These are phyloP conservation scores for Taiozyma onychis DNA, from an alignment of 1,139 yeast species.

Conservation along the genomic window DNA sequence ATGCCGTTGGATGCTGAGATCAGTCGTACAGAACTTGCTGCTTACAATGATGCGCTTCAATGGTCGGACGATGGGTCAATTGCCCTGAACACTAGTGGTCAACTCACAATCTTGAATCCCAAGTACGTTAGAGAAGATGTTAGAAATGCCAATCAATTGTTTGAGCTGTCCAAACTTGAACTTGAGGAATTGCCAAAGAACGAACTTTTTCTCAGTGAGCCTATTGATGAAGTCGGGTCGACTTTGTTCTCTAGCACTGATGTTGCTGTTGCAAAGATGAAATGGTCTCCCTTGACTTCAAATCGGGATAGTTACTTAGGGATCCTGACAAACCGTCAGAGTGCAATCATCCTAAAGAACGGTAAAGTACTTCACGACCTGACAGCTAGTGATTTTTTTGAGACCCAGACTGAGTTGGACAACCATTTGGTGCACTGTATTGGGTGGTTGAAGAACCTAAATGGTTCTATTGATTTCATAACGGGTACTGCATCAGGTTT, in stretches of 20 bases:
- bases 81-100: constrained; percentile 16
- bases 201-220: constrained; percentile 5
- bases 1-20: constrained; percentile 8
- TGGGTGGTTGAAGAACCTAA: constrained; percentile 12
- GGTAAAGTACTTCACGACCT: constrained; percentile 10
- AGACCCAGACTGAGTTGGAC: constrained; percentile 13
- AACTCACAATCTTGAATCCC: constrained; percentile 19
- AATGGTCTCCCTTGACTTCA: constrained; percentile 19
- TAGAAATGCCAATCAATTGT: constrained; percentile 13
- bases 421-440: constrained; percentile 12
- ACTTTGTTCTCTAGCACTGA: constrained; percentile 13
- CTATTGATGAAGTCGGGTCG: constrained; percentile 15
- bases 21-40: constrained; percentile 14
- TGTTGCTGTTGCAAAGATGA: constrained; percentile 6
- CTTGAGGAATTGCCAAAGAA: constrained; percentile 12
- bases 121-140: constrained; percentile 15
- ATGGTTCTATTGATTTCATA: constrained; percentile 5
- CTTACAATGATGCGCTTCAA: constrained; percentile 7
- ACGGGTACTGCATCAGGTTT: constrained; percentile 20
- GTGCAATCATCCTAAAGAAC: constrained; percentile 12
- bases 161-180: constrained; percentile 12
- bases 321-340: constrained; percentile 14
- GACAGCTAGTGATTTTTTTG: constrained; percentile 4
- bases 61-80: constrained; percentile 23
- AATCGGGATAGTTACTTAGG: constrained; percentile 12